Conservation (phyloP, 148 eudicot genomes). For the Rhododendron ferrugineum region DNA sequence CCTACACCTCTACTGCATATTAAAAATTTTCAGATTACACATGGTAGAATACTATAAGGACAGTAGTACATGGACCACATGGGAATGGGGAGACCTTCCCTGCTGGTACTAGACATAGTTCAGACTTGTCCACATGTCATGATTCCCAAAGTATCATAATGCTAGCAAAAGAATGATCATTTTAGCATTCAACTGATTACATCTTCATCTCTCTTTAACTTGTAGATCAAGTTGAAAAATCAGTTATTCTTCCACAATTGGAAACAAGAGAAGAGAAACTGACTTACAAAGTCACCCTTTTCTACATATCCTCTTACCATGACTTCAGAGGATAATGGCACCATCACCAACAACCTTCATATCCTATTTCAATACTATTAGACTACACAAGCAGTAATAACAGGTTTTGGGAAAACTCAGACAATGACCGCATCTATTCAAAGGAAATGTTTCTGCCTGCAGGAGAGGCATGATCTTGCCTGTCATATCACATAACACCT, state of each 20-base stretch:
- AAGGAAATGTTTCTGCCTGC: not conserved
- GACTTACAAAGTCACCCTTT: not conserved
- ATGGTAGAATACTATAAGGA: not conserved
- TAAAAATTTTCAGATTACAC: not conserved
- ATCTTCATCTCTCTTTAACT: not conserved
- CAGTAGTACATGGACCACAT: not conserved
- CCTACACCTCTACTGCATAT: not conserved
- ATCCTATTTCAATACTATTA: not conserved
- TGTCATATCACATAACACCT: not conserved
- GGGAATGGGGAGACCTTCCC: not conserved
- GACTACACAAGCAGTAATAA: not conserved
- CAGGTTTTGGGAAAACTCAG: not conserved
- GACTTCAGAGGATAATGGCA: not conserved
- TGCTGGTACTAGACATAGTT: not conserved
- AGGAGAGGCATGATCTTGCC: not conserved
- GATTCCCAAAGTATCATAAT: not conserved
- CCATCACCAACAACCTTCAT: not conserved
- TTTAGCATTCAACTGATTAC: not conserved
- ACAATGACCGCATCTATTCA: not conserved
- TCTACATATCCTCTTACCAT: not conserved
- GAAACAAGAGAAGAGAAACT: not conserved
- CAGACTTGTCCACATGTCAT: not conserved
- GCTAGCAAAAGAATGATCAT: not conserved
- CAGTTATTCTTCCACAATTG: not conserved
- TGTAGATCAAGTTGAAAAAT: not conserved